Conservation (phyloP, 495 filamentous ascomycete species). For the Penicillium cataractarum region DNA sequence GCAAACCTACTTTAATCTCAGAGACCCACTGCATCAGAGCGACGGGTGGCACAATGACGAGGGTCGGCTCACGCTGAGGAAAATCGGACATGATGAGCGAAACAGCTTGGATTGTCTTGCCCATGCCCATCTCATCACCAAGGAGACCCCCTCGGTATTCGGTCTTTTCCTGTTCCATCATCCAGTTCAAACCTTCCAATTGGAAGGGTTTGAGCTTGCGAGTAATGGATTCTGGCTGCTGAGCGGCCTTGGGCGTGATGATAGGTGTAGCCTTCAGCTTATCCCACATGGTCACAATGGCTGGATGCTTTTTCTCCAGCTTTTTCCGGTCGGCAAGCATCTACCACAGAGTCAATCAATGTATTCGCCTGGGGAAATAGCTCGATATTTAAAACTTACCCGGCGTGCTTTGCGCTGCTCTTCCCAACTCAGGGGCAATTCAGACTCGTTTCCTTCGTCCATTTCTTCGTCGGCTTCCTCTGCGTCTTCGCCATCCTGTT, state of each 20-base stretch:
- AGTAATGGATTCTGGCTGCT: conserved; percentile 78
- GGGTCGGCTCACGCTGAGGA: conserved; percentile 75
- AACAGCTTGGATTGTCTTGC: conserved; percentile 97
- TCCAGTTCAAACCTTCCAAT: conserved; percentile 91
- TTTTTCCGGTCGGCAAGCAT: conserved; percentile 58
- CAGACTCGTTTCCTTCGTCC: conserved; percentile 8
- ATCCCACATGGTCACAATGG: conserved; percentile 80
- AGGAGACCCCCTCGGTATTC: conserved; percentile 85
- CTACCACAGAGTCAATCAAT: conserved; percentile 25
- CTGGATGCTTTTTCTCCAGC: conserved; percentile 77
- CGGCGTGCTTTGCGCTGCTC: conserved; percentile 28
- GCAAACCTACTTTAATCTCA: conserved; percentile 67
- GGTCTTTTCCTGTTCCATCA: conserved; percentile 83
- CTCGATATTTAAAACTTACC: conserved; percentile 33
- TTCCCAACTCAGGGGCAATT: conserved; percentile 20
- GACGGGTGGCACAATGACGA: conserved; percentile 92
- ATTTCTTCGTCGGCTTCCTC: neutral
- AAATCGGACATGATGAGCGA: conserved; percentile 97
- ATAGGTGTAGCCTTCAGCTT: conserved; percentile 67
- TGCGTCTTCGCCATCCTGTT: conserved; percentile 20
- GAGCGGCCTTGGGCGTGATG: conserved; percentile 65
- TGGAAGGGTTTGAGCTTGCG: conserved; percentile 89
- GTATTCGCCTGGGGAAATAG: neutral
- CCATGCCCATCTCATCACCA: conserved; percentile 97
- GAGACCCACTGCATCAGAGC: conserved; percentile 96